A percentile compares a stretch with the other conserved stretches of the same genome.
Evolutionary conservation across 345 rosid species (phyloP).

Genomic region (Murraya koenigii): DNA sequence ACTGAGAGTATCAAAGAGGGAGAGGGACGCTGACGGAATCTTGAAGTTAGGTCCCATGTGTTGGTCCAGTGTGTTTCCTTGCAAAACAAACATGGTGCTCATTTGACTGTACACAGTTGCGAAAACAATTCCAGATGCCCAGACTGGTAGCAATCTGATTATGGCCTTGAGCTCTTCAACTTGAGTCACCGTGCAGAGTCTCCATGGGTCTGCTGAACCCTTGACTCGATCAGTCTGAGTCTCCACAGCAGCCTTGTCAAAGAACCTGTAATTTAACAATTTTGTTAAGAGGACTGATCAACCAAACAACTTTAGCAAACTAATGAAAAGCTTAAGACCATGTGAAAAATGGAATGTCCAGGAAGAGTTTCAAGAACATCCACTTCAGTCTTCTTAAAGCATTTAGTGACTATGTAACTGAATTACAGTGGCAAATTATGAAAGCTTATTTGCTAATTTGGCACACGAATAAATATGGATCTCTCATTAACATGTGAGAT

Average conservation of each 20-base stretch:
- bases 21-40: slow-evolving; percentile 93
- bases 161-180: slow-evolving; percentile 88
- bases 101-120: slow-evolving; percentile 84
- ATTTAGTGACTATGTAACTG: background rate
- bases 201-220: slow-evolving; percentile 59
- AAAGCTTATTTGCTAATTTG: background rate
- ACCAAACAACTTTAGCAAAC: background rate
- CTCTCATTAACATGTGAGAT: background rate
- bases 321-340: background rate
- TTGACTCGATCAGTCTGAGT: slow-evolving; percentile 44
- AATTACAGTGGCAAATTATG: background rate
- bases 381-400: background rate
- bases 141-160: slow-evolving; percentile 72
- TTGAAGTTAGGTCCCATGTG: slow-evolving; percentile 70
- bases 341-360: background rate
- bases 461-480: background rate
- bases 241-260: slow-evolving; percentile 92
- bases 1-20: slow-evolving; percentile 78
- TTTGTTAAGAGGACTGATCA: background rate
- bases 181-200: slow-evolving; percentile 86
- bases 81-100: slow-evolving; percentile 90
- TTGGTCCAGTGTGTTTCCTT: slow-evolving; percentile 90
- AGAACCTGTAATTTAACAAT: slow-evolving; percentile 46
- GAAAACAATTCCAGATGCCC: slow-evolving; percentile 90
- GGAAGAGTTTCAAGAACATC: background rate